Percentiles rank a stretch among this genome's conserved stretches.
These are phyloP conservation scores for Aspergillus niger DNA, from an alignment of 2,329 filamentous ascomycete species.

Conservation along the genomic window DNA sequence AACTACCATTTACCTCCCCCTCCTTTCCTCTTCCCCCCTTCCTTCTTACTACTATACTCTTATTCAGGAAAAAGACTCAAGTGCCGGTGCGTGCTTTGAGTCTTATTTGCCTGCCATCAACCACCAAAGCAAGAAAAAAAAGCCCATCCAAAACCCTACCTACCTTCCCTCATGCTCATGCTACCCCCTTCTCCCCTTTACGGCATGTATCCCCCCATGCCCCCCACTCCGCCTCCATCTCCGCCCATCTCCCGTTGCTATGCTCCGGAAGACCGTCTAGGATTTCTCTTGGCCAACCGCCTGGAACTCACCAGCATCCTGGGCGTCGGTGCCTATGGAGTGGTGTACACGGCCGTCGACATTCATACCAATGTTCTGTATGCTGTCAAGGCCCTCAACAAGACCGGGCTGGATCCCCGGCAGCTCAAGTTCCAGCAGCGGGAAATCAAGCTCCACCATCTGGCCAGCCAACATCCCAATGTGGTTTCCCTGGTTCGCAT, in stretches of 20 bases:
- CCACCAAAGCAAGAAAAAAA: too few relatives aligned
- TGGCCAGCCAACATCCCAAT: conserved; percentile 85
- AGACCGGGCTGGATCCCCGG: conserved; percentile 82
- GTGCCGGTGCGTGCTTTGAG: not conserved
- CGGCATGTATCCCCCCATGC: conserved; percentile 48
- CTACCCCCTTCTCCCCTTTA: conserved; percentile 21
- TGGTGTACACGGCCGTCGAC: conserved; percentile 88
- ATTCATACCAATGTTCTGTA: conserved; percentile 78
- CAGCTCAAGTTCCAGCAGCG: conserved; percentile 89
- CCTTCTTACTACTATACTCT: too few relatives aligned
- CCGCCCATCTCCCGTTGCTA: conserved; percentile 54
- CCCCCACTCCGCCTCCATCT: conserved; percentile 50
- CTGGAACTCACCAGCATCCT: conserved; percentile 83
- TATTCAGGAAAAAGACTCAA: not conserved
- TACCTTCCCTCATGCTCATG: conserved; percentile 18
- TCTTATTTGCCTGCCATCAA: not conserved
- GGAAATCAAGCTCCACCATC: conserved; percentile 89
- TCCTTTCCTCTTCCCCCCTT: conserved; percentile 11
- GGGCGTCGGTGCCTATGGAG: conserved; percentile 92
- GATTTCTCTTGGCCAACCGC: conserved; percentile 77
- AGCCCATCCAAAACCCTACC: not conserved
- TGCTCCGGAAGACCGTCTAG: conserved; percentile 81
- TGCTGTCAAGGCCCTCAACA: conserved; percentile 96
- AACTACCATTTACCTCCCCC: conserved; percentile 10
- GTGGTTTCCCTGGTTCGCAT: conserved; percentile 94